These are phyloP conservation scores for Gracilariopsis chorda DNA, from an alignment of 23 red algal species.

Conservation along the genomic window DNA sequence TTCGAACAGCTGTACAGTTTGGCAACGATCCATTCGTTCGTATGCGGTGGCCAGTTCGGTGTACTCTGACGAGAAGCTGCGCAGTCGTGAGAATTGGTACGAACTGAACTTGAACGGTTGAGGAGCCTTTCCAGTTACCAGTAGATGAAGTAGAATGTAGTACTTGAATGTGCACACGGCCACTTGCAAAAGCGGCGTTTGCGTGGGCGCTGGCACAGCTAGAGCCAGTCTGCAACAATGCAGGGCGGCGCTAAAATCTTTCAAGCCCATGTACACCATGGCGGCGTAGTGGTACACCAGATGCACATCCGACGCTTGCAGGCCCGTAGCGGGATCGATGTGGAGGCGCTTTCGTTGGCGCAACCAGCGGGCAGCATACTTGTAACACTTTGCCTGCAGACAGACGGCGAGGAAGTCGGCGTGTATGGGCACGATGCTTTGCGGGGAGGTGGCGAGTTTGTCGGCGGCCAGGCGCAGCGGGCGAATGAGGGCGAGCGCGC, in stretches of 20 bases:
- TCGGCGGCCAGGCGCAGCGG: constrained; percentile 18
- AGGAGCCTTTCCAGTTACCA: constrained; percentile 15
- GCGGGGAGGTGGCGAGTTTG: constrained; percentile 28
- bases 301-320: constrained; percentile 47
- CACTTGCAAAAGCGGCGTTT: constrained; percentile 9
- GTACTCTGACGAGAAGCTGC: constrained; percentile 25
- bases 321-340: neutral
- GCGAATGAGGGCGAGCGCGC: constrained; percentile 28
- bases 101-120: constrained; percentile 28
- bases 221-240: constrained; percentile 54
- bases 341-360: neutral
- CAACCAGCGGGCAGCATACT: constrained; percentile 14
- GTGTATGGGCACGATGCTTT: constrained; percentile 19
- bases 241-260: constrained; percentile 31
- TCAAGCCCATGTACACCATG: constrained; percentile 29
- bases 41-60: constrained; percentile 38
- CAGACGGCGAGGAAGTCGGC: constrained; percentile 63
- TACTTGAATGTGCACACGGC: constrained; percentile 24
- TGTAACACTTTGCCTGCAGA: constrained; percentile 49
- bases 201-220: constrained; percentile 22
- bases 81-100: constrained; percentile 12
- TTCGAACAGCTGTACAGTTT: constrained; percentile 25
- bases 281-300: constrained; percentile 49
- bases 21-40: neutral
- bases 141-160: constrained; percentile 35